These are phyloP conservation scores for Cicer judaicum DNA, from an alignment of 306 rosid species.

Conservation along the genomic window DNA sequence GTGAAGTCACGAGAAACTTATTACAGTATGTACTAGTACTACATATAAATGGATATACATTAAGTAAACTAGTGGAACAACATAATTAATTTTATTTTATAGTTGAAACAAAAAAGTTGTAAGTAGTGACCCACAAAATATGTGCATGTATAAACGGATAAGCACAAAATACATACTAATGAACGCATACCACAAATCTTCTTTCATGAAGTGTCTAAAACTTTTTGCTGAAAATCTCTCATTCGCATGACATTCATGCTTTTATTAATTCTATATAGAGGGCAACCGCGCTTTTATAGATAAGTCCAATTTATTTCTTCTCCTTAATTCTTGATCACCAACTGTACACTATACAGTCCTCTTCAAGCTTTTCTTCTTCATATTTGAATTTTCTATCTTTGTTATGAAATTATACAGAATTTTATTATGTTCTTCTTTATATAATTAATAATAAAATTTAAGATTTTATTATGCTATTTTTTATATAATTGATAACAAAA, in stretches of 20 bases:
- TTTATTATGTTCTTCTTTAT: no score
- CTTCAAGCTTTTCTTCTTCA: neutral
- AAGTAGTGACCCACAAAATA: constrained; percentile 4
- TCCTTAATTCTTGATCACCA: constrained; percentile 24
- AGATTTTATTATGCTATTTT: no score
- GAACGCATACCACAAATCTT: constrained; percentile 2
- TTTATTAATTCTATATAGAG: constrained; percentile 20
- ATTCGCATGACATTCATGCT: constrained; percentile 17
- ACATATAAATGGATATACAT: constrained; percentile 31
- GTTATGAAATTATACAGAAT: no score
- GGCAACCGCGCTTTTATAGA: constrained; percentile 34
- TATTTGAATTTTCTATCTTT: neutral
- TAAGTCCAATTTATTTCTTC: constrained; percentile 28
- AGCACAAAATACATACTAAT: constrained; percentile 9
- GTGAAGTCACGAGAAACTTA: constrained; percentile 42
- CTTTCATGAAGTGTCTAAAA: constrained; percentile 31
- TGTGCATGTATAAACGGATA: constrained; percentile 22
- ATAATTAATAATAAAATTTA: no score
- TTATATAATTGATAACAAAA: no score
- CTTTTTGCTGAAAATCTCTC: neutral
- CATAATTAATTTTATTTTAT: constrained; percentile 11
- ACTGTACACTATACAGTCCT: neutral
- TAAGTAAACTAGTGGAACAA: constrained; percentile 5
- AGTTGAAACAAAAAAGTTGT: constrained; percentile 26
- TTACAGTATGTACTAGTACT: neutral